These are phyloP conservation scores for Eucalyptus polyanthemos DNA, from an alignment of 345 rosid genomes.

Conservation along the genomic window DNA sequence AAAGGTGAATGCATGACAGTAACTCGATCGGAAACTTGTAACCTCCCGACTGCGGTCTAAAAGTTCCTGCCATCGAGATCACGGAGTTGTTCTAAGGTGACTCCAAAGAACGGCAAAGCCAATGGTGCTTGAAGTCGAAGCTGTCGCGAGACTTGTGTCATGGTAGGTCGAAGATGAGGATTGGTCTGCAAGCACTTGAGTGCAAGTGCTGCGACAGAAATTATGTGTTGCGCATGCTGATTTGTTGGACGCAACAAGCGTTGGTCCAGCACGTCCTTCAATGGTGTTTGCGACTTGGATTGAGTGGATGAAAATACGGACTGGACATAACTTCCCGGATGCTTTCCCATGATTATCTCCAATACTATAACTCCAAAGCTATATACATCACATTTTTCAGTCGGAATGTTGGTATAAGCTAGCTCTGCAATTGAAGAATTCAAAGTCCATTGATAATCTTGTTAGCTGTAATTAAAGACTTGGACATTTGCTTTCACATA, in stretches of 20 bases:
- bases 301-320: not conserved
- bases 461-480: not conserved
- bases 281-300: not conserved
- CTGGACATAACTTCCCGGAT: not conserved
- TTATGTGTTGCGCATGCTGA: not conserved
- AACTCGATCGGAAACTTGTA: not conserved
- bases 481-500: not conserved
- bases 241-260: not conserved
- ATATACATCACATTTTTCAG: not conserved
- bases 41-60: not conserved
- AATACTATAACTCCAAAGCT: not conserved
- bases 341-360: not conserved
- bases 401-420: not conserved
- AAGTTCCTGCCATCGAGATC: not conserved
- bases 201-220: slow-evolving; percentile 2
- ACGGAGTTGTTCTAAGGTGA: not conserved
- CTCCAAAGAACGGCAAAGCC: not conserved
- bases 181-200: slow-evolving; percentile 1
- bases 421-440: not conserved
- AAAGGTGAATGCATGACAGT: not conserved
- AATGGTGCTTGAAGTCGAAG: not conserved
- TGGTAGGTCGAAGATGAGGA: slow-evolving; percentile 18
- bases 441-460: not conserved
- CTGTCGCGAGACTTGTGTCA: not conserved
- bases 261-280: not conserved